Evolutionary conservation across 257 asterid genomes (phyloP).

Genomic region (Jacaranda mimosifolia): DNA sequence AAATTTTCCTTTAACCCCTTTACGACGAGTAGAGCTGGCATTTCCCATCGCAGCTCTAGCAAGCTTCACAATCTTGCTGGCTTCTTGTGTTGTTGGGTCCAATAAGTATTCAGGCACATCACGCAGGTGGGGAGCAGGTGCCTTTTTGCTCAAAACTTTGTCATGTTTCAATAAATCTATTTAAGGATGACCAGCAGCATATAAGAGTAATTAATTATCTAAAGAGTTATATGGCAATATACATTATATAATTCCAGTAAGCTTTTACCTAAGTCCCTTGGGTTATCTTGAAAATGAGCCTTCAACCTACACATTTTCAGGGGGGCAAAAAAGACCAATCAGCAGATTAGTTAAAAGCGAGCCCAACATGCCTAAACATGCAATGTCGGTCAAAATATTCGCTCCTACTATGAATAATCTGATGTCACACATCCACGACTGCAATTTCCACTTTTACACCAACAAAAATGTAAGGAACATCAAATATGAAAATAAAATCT

Average conservation of each 20-base stretch:
- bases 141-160: slow-evolving; percentile 80
- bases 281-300: slow-evolving; percentile 96
- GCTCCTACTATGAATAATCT: not conserved
- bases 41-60: slow-evolving; percentile 96
- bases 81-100: slow-evolving; percentile 95
- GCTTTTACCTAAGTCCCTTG: slow-evolving; percentile 80
- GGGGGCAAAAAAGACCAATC: not conserved
- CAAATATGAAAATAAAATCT: not conserved
- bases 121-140: slow-evolving; percentile 82
- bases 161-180: slow-evolving; percentile 93
- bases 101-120: slow-evolving; percentile 86
- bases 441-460: not conserved
- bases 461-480: not conserved
- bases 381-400: not conserved
- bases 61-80: slow-evolving; percentile 91
- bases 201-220: not conserved
- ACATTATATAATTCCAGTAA: not conserved
- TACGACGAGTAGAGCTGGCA: slow-evolving; percentile 52
- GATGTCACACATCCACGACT: not conserved
- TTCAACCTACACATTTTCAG: slow-evolving; percentile 66
- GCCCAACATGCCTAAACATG: not conserved
- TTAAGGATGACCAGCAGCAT: slow-evolving; percentile 36
- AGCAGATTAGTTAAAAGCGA: slow-evolving; percentile 23
- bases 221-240: not conserved
- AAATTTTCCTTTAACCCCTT: slow-evolving; percentile 69